Evolutionary conservation across 1,284 basidiomycete genomes (phyloP).

Genomic region (Mycena sp.): DNA sequence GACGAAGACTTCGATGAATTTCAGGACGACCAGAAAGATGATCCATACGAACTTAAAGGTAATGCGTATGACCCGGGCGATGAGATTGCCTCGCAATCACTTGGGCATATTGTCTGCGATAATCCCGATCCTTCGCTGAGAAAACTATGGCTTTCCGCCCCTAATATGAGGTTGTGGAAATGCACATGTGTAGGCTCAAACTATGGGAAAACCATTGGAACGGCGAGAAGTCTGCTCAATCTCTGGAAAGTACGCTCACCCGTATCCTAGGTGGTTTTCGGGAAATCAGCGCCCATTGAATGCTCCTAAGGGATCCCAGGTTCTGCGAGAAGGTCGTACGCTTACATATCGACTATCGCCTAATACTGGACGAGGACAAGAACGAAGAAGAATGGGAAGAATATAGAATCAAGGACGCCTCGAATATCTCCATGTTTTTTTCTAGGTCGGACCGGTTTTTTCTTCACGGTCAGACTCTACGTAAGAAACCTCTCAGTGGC

Average conservation of each 20-base stretch:
- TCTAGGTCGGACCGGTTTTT: not conserved
- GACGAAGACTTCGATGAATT: constrained; percentile 16
- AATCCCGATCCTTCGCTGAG: constrained; percentile 8
- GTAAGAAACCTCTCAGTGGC: constrained; percentile 1
- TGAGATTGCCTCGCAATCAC: constrained; percentile 8
- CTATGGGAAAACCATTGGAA: not conserved
- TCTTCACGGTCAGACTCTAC: not conserved
- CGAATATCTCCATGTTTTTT: constrained; percentile 1
- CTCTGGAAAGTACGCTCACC: not conserved
- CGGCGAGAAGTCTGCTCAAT: too few relatives aligned
- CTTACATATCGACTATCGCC: constrained; percentile 5
- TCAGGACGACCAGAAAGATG: not conserved
- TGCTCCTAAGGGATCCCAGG: constrained; percentile 6
- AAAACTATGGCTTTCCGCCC: constrained; percentile 10
- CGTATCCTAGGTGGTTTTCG: not conserved
- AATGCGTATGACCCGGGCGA: not conserved
- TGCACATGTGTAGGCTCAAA: not conserved
- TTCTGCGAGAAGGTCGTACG: constrained; percentile 14
- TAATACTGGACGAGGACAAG: not conserved
- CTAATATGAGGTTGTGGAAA: constrained; percentile 7
- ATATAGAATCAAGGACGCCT: not conserved
- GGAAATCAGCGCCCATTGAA: constrained; percentile 3
- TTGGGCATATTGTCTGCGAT: constrained; percentile 11
- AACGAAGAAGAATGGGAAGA: not conserved
- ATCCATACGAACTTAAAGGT: not conserved